Percentiles rank a stretch among this genome's conserved stretches.
Conservation (phyloP, 495 filamentous ascomycete species). For the Bacidia gigantensis region DNA sequence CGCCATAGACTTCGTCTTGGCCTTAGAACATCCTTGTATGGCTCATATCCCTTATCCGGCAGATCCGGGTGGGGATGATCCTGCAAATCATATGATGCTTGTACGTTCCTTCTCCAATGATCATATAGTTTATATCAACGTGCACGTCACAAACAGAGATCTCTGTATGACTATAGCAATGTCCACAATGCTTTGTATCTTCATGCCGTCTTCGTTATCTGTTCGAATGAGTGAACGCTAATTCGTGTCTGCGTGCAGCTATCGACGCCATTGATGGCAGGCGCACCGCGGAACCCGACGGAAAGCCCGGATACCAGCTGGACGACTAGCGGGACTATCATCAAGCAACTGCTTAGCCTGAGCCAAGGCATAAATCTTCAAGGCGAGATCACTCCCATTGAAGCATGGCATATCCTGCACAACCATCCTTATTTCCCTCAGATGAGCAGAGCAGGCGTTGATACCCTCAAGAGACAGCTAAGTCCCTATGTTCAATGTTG, state of each 20-base stretch:
- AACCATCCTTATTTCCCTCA: slow-evolving; percentile 16
- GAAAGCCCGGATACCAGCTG: slow-evolving; percentile 11
- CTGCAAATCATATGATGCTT: slow-evolving; percentile 17
- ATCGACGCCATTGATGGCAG: slow-evolving; percentile 15
- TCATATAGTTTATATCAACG: background rate
- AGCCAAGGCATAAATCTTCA: slow-evolving; percentile 45
- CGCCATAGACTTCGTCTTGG: slow-evolving; percentile 20
- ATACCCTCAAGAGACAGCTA: slow-evolving; percentile 14
- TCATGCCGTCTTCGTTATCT: background rate
- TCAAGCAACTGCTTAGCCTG: slow-evolving; percentile 18
- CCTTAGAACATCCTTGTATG: slow-evolving; percentile 21
- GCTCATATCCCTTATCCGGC: slow-evolving; percentile 16
- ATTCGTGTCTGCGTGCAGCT: background rate
- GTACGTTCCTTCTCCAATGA: background rate
- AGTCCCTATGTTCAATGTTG: slow-evolving; percentile 15
- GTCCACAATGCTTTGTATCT: too few relatives aligned
- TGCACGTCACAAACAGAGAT: background rate
- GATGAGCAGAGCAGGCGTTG: slow-evolving; percentile 9
- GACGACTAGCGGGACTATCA: slow-evolving; percentile 13
- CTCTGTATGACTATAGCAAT: too few relatives aligned
- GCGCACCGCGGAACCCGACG: slow-evolving; percentile 10
- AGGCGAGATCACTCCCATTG: slow-evolving; percentile 46
- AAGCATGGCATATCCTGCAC: slow-evolving; percentile 19
- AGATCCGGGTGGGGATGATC: slow-evolving; percentile 9
- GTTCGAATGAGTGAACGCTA: background rate